These are phyloP conservation scores for Geosmithia morbida DNA, from an alignment of 2,329 filamentous ascomycete genomes.

Conservation along the genomic window DNA sequence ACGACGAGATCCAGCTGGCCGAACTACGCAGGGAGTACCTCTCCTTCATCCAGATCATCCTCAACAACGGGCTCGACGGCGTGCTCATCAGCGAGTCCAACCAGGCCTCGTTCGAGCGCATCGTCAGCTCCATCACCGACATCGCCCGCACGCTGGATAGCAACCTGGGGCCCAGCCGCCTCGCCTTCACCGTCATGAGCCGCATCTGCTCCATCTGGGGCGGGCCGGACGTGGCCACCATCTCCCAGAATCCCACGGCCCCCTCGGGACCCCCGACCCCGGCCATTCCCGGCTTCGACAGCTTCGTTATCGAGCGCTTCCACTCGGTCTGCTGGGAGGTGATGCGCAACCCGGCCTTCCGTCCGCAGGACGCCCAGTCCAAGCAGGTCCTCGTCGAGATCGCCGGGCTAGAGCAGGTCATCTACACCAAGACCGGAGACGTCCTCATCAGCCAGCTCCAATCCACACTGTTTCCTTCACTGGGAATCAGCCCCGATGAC, in stretches of 20 bases:
- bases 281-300: conserved; percentile 74
- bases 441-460: conserved; percentile 61
- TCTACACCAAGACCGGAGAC: conserved; percentile 80
- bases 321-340: conserved; percentile 85
- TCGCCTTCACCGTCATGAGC: conserved; percentile 70
- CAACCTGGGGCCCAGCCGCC: conserved; percentile 44
- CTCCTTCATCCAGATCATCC: conserved; percentile 80
- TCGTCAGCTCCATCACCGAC: conserved; percentile 73
- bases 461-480: conserved; percentile 44
- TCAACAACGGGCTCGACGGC: conserved; percentile 78
- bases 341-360: conserved; percentile 64
- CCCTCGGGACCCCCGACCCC: conserved; percentile 37
- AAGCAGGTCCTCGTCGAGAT: conserved; percentile 82
- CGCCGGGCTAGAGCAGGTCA: conserved; percentile 71
- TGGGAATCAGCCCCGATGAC: conserved; percentile 48
- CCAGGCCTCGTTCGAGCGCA: conserved; percentile 76
- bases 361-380: conserved; percentile 70
- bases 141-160: conserved; percentile 65
- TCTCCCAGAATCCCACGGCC: conserved; percentile 34
- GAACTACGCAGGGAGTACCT: conserved; percentile 89
- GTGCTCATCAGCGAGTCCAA: conserved; percentile 85
- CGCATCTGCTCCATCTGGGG: conserved; percentile 85
- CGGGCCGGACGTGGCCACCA: conserved; percentile 58
- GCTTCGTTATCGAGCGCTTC: conserved; percentile 80
- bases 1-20: conserved; percentile 88